Conservation (phyloP, 257 asterid species). For the Osmanthus fragrans region DNA sequence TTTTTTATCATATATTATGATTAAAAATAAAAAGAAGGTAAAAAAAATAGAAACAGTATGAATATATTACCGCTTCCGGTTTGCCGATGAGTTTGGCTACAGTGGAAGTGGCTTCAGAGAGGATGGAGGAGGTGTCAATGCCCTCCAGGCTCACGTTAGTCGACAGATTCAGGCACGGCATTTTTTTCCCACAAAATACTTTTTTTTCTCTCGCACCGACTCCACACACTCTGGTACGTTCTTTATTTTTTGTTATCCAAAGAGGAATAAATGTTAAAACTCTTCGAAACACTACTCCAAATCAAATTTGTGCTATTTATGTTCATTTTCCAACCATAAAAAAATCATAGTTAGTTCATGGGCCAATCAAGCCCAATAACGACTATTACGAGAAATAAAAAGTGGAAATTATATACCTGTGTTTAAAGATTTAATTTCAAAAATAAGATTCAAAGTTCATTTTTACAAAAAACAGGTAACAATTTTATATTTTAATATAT, state of each 20-base stretch:
- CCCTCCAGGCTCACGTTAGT: conserved; percentile 88
- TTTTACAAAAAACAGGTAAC: too few relatives aligned
- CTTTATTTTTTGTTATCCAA: background rate
- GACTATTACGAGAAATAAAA: too few relatives aligned
- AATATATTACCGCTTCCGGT: conserved; percentile 66
- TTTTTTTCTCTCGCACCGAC: background rate
- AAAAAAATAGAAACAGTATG: background rate
- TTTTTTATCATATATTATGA: background rate
- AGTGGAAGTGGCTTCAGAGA: conserved; percentile 82
- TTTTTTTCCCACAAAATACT: conserved; percentile 37
- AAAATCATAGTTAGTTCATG: background rate
- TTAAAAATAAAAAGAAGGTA: background rate
- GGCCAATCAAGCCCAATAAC: background rate
- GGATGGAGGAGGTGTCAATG: conserved; percentile 76
- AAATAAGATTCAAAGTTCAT: too few relatives aligned
- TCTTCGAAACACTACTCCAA: background rate
- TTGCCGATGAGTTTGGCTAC: conserved; percentile 91
- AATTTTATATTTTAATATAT: too few relatives aligned
- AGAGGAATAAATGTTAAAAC: background rate
- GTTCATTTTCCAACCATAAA: background rate
- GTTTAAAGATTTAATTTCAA: too few relatives aligned
- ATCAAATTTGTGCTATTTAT: background rate
- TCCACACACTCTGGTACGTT: background rate
- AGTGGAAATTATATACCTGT: too few relatives aligned
- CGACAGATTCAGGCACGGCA: conserved; percentile 95